A percentile compares a stretch with the other conserved stretches of the same genome.
These are phyloP conservation scores for Cladosporium sp. DNA, from an alignment of 2,329 filamentous ascomycete genomes.

Conservation along the genomic window DNA sequence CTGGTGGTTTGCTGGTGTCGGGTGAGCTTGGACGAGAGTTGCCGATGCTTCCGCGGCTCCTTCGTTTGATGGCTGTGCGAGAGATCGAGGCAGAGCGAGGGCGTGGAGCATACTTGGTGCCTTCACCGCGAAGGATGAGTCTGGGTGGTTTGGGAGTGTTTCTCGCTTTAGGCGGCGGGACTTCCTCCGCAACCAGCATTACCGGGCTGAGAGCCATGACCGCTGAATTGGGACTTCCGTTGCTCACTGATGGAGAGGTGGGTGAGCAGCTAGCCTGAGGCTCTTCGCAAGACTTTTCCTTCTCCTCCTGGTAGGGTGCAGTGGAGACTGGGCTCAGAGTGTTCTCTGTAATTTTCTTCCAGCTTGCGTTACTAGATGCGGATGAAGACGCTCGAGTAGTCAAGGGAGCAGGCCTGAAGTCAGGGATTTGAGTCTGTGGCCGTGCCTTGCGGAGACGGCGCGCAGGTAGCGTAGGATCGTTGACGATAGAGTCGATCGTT, in stretches of 20 bases:
- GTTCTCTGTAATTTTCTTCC: constrained; percentile 24
- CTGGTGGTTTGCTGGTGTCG: constrained; percentile 5
- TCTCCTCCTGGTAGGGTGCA: constrained; percentile 19
- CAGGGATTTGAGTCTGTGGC: constrained; percentile 27
- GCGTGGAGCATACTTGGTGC: constrained; percentile 26
- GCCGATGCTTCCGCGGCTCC: constrained; percentile 16
- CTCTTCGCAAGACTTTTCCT: constrained; percentile 15
- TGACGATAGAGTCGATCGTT: constrained; percentile 24
- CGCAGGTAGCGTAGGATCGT: constrained; percentile 16
- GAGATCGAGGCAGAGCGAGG: constrained; percentile 28
- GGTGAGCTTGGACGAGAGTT: constrained; percentile 15
- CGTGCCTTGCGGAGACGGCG: constrained; percentile 25
- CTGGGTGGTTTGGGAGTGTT: constrained; percentile 22
- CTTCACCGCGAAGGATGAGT: constrained; percentile 21
- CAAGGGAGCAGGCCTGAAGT: constrained; percentile 20
- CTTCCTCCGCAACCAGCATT: constrained; percentile 32
- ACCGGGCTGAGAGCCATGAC: constrained; percentile 25
- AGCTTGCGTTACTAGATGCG: constrained; percentile 25
- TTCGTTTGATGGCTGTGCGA: constrained; percentile 17
- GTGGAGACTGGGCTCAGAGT: constrained; percentile 25
- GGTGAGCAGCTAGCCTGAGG: constrained; percentile 23
- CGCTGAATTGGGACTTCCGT: constrained; percentile 12
- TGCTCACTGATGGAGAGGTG: constrained; percentile 21
- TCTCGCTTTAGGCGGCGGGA: constrained; percentile 24
- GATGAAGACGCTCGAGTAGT: constrained; percentile 22